Evolutionary conservation across 768 basidiomycete species (phyloP), one percentile per base, ranked within the genome.

Genomic region (Sporobolomyces phaffii): DNA sequence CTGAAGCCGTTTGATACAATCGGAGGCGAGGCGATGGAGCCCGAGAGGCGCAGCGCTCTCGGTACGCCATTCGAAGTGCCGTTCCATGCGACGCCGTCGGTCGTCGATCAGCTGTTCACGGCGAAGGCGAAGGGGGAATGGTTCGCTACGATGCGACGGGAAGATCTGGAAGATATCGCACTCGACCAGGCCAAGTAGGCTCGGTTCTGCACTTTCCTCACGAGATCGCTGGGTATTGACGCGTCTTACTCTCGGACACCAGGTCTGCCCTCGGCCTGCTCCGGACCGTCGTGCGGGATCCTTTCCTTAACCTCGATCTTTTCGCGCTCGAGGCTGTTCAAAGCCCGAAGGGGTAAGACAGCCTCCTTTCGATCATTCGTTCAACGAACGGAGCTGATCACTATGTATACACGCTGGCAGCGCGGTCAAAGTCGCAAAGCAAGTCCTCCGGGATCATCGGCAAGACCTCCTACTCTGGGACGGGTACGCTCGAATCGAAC

Each of bases 381-480:
- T 10, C 50, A 20, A 41, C 40, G n/a, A n/a, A n/a, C n/a, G n/a
- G n/a, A n/a, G n/a, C n/a, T n/a, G n/a, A n/a, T n/a, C n/a, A n/a
- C n/a, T n/a, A n/a, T n/a, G n/a, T n/a, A n/a, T n/a, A n/a, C n/a
- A n/a, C n/a, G n/a, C n/a, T n/a, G 8, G 14, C 65, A 78, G 78
- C 5, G 77, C 79, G 5, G 66, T 77, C 64, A 78, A 79, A 64
- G 56, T 72, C 13, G 77, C 77, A n/a, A 80, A 79, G 62, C 48
- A 64, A 4, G 68, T 80, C 38, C 72, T 80, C 7, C 72, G 76
- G 1, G 43, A 60, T 26, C 72, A 77, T 33, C 76, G 78, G 0
- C 65, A 77, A 20, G 77, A 79, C 49, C 72, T 80, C n/a, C 51
- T 70, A 0, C 73, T 80, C 10, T 81, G 79, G 78, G 76, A 79